Evolutionary conservation across 140 eudicot species (phyloP).

Genomic region (Ambrosia hybrid): DNA sequence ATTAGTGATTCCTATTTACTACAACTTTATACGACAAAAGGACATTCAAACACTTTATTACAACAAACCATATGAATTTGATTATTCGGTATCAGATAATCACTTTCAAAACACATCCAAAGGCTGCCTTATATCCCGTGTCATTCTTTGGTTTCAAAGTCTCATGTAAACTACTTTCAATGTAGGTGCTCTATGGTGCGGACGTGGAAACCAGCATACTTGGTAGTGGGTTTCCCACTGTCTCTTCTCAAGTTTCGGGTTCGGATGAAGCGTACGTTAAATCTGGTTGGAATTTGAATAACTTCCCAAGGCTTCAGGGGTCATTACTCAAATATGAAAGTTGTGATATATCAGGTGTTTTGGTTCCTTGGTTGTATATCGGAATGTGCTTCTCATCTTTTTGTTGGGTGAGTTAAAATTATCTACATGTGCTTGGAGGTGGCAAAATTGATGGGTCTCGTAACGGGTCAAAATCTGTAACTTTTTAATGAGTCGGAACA

Average conservation of each 20-base stretch:
- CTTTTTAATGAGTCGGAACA: neutral
- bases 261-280: conserved; percentile 55
- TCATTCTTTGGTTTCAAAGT: neutral
- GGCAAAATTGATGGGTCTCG: too few species aligned
- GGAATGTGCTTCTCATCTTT: conserved; percentile 96
- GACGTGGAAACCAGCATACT: conserved; percentile 83
- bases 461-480: neutral
- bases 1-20: too few species aligned
- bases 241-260: conserved; percentile 34
- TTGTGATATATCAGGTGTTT: conserved; percentile 86
- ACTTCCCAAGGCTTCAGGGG: conserved; percentile 83
- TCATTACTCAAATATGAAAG: conserved; percentile 82
- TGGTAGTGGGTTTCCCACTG: conserved; percentile 82
- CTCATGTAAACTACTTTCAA: neutral
- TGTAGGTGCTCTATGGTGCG: conserved; percentile 91
- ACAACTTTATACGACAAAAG: too few species aligned
- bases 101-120: neutral
- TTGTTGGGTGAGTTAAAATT: conserved; percentile 71
- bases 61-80: too few species aligned
- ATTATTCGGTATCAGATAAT: too few species aligned
- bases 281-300: conserved; percentile 95
- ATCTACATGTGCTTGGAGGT: neutral
- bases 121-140: neutral
- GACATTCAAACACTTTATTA: too few species aligned
- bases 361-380: conserved; percentile 93